phyloP scores from a whole-genome alignment of 2,329 filamentous ascomycete genomes.

The Aspergillus ochraceus region DNA sequence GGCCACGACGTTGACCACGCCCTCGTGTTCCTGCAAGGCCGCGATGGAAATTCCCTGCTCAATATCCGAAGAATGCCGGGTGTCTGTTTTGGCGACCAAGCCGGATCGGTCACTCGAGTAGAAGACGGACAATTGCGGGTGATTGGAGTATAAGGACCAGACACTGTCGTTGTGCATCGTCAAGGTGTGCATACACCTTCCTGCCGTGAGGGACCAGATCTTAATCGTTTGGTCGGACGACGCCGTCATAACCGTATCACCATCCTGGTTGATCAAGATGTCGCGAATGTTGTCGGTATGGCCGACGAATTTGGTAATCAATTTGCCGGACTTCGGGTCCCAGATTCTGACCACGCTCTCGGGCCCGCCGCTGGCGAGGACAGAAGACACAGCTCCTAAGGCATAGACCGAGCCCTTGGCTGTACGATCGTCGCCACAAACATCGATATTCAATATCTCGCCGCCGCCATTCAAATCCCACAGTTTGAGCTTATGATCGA shows the following conservation, averaged over 20 bases:
- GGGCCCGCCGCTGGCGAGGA: slow-evolving; percentile 89
- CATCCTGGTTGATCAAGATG: slow-evolving; percentile 83
- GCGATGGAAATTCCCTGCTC: slow-evolving; percentile 89
- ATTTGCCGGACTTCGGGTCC: slow-evolving; percentile 84
- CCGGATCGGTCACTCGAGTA: slow-evolving; percentile 94
- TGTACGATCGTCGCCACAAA: slow-evolving; percentile 69
- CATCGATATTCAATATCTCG: slow-evolving; percentile 80
- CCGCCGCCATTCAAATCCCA: slow-evolving; percentile 92
- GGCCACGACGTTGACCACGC: slow-evolving; percentile 56
- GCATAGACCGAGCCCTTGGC: slow-evolving; percentile 97
- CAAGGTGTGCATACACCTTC: slow-evolving; percentile 94
- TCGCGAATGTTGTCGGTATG: slow-evolving; percentile 93
- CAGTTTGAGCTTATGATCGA: slow-evolving; percentile 87
- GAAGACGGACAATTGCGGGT: slow-evolving; percentile 82
- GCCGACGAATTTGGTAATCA: slow-evolving; percentile 93
- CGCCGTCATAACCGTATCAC: slow-evolving; percentile 88
- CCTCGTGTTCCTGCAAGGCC: slow-evolving; percentile 88
- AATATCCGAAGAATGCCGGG: slow-evolving; percentile 71
- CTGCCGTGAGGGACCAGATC: slow-evolving; percentile 93
- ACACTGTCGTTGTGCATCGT: slow-evolving; percentile 99
- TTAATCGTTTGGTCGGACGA: slow-evolving; percentile 97
- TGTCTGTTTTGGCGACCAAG: slow-evolving; percentile 93
- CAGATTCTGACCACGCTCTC: slow-evolving; percentile 91
- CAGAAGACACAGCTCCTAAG: slow-evolving; percentile 72
- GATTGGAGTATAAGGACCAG: slow-evolving; percentile 89